Evolutionary conservation across 2,329 filamentous ascomycete species (phyloP).

Genomic region (Nothopassalora personata): DNA sequence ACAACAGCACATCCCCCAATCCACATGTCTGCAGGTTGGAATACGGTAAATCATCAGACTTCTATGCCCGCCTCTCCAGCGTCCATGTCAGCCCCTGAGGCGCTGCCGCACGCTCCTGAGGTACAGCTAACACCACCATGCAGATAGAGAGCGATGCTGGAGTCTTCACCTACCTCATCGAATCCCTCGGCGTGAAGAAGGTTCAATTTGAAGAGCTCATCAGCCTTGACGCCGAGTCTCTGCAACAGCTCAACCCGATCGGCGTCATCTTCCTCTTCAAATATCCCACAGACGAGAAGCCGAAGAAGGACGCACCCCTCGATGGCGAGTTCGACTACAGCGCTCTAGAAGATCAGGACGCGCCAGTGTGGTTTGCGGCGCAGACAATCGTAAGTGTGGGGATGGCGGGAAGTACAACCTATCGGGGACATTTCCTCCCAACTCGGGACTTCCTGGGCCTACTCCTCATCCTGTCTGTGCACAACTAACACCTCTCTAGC

Average conservation of each 20-base stretch:
- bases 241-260: slow-evolving; percentile 53
- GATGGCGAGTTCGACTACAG: slow-evolving; percentile 77
- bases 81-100: too few relatives aligned
- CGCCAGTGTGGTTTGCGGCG: slow-evolving; percentile 79
- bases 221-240: slow-evolving; percentile 71
- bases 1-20: not conserved
- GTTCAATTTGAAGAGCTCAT: slow-evolving; percentile 97
- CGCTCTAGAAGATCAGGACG: slow-evolving; percentile 47
- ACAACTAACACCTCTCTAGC: slow-evolving; percentile 31
- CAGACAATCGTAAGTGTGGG: slow-evolving; percentile 77
- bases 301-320: slow-evolving; percentile 56
- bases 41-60: slow-evolving; percentile 67
- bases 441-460: too few relatives aligned
- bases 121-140: too few relatives aligned
- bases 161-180: slow-evolving; percentile 94
- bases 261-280: slow-evolving; percentile 99
- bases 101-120: too few relatives aligned
- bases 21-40: slow-evolving; percentile 68
- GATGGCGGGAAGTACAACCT: too few relatives aligned
- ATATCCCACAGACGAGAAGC: slow-evolving; percentile 68
- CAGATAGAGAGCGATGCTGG: slow-evolving; percentile 52
- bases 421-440: too few relatives aligned
- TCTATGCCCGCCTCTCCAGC: too few relatives aligned
- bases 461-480: too few relatives aligned
- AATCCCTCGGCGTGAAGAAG: slow-evolving; percentile 82